Evolutionary conservation across 352 stramenopile genomes (phyloP), one percentile per base, ranked within the genome.

Genomic region (Phytophthora capsici): DNA sequence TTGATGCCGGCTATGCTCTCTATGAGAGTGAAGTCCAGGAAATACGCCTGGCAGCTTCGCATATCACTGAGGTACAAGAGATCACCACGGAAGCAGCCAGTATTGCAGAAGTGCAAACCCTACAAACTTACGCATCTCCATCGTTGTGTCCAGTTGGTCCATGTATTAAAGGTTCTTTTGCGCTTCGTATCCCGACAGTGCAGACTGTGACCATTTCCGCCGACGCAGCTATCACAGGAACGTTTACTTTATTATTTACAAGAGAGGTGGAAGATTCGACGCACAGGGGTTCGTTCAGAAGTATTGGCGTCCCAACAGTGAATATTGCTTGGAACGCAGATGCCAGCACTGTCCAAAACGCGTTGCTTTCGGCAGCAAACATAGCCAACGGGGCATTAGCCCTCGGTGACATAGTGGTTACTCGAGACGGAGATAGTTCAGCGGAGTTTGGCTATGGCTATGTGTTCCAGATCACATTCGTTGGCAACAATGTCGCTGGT

Each of bases 61-160:
- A 94, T 37, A 69, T 93, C 30, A 87, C 55, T 0, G 87, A 95
- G 20, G 69, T 95, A 6, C 87, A 95, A 46, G 59, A 71, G 14
- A 87, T 95, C 43, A 75, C 69, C 5, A 93, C 87, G 0, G 73
- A 77, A 6, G 81, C 85, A 2, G 82, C 81, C 6, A 74, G 69
- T 10, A 88, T 93, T 41, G 65, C 82, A 0, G 87, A 93, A 44
- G 86, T 95, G 4, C 87, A 95, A 62, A 93, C 81, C 2, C 43
- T 95, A 1, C 68, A 61, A 2, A 93, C 85, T 2, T 90, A 53
- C 28, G 82, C 72, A 1, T 55, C 68, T 1, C 60, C 84, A 1
- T 63, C 80, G 23, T 55, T 56, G 20, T 93, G 87, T 53, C 75
- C 82, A 23, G 46, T 58, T n/a, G 69, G 54, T 12, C 73, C 59